A percentile compares a stretch with the other conserved stretches of the same genome.
Evolutionary conservation across 2,329 filamentous ascomycete species (phyloP).

Genomic region (Amphichorda felina): DNA sequence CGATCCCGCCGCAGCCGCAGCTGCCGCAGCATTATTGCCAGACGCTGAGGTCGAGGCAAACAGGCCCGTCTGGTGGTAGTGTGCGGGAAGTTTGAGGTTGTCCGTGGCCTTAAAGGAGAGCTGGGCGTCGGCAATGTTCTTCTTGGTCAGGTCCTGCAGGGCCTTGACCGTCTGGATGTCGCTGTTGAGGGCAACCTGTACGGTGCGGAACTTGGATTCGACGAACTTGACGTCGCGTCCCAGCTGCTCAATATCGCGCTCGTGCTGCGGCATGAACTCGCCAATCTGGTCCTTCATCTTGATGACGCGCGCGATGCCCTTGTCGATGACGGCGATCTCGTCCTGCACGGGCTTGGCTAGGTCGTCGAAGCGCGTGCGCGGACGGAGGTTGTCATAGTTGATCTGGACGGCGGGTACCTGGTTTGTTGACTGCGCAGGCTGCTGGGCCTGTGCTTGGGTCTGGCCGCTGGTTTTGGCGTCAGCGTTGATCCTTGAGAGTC

Average conservation of each 20-base stretch:
- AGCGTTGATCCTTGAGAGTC: no score
- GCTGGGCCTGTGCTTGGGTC: conserved; percentile 8
- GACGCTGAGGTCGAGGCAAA: conserved; percentile 22
- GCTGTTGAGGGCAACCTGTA: conserved; percentile 30
- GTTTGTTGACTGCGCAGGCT: conserved; percentile 10
- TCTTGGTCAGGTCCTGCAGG: conserved; percentile 45
- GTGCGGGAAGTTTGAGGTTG: conserved; percentile 57
- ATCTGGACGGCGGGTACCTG: conserved; percentile 64
- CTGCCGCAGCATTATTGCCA: not conserved
- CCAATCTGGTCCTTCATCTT: conserved; percentile 66
- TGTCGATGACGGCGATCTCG: conserved; percentile 67
- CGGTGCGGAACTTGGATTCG: conserved; percentile 32
- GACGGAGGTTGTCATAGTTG: conserved; percentile 65
- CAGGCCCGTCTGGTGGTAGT: conserved; percentile 36
- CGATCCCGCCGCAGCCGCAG: not conserved
- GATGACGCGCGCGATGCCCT: conserved; percentile 70
- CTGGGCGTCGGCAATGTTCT: conserved; percentile 58
- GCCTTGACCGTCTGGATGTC: conserved; percentile 54
- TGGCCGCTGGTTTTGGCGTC: conserved; percentile 13
- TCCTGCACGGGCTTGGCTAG: conserved; percentile 72
- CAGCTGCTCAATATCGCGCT: conserved; percentile 32
- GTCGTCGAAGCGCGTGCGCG: conserved; percentile 86
- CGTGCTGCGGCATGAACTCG: conserved; percentile 49
- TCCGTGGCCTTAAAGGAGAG: conserved; percentile 64
- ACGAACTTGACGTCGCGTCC: conserved; percentile 35